Conservation (phyloP, 208 protist species). For the Crithidia expoeki region DNA sequence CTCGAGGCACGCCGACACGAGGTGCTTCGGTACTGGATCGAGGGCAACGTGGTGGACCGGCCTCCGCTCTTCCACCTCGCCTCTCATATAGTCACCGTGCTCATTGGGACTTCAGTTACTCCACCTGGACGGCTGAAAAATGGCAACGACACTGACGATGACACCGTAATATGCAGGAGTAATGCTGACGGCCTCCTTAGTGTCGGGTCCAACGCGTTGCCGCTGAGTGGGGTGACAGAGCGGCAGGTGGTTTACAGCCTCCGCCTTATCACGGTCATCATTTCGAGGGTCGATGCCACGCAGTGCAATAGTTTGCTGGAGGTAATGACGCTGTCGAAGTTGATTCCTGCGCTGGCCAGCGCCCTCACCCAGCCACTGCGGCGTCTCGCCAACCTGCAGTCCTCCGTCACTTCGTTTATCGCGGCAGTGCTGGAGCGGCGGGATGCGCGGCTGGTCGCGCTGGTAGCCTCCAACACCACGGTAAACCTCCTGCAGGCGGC, state of each 20-base stretch:
- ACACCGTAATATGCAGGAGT: no score
- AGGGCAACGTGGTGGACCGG: constrained; percentile 34
- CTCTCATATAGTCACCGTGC: constrained; percentile 24
- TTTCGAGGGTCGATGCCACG: constrained; percentile 33
- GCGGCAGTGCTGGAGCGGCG: constrained; percentile 34
- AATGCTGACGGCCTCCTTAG: no score
- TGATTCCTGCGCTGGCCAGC: constrained; percentile 27
- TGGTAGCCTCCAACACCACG: constrained; percentile 11
- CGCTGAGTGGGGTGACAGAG: constrained; percentile 31
- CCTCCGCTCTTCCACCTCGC: constrained; percentile 49
- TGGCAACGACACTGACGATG: background rate
- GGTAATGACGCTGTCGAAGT: constrained; percentile 31
- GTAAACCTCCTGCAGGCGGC: constrained; percentile 41
- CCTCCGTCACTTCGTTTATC: constrained; percentile 52
- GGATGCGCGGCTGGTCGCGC: constrained; percentile 21
- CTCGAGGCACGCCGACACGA: constrained; percentile 38
- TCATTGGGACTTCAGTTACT: constrained; percentile 14
- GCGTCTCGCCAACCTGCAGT: constrained; percentile 55
- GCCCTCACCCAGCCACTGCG: constrained; percentile 32
- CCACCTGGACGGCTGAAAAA: background rate
- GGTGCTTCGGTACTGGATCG: constrained; percentile 65
- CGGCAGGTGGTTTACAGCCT: constrained; percentile 52
- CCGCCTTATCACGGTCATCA: constrained; percentile 36
- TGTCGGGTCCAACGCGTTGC: background rate
- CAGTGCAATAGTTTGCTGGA: constrained; percentile 31